phyloP scores from a whole-genome alignment of 306 rosid species.

The Vicia villosa region DNA sequence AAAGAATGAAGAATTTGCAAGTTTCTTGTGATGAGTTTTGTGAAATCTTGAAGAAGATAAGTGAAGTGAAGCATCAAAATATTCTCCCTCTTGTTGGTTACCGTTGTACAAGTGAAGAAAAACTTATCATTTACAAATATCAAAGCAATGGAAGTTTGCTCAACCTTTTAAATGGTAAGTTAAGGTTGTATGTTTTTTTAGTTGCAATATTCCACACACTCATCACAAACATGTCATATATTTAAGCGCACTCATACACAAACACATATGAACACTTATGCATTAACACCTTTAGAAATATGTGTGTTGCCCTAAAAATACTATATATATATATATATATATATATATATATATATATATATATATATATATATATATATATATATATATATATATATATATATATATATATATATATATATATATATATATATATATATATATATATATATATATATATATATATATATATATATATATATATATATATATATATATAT shows the following conservation, averaged over 20 bases:
- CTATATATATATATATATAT: too few relatives aligned
- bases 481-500: too few relatives aligned
- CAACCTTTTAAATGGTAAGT: constrained; percentile 65
- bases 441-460: too few relatives aligned
- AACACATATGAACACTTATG: neutral
- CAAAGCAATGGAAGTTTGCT: constrained; percentile 78
- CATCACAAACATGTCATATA: neutral
- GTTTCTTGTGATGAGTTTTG: constrained; percentile 62
- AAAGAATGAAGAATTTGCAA: constrained; percentile 69
- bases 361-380: too few relatives aligned
- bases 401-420: too few relatives aligned
- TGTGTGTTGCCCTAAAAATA: too few relatives aligned
- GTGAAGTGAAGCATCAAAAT: constrained; percentile 62
- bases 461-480: too few relatives aligned
- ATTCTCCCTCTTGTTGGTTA: constrained; percentile 69
- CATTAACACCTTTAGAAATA: neutral
- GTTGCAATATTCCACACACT: neutral
- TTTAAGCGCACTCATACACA: neutral
- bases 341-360: too few relatives aligned
- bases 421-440: too few relatives aligned
- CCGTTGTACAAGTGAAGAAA: constrained; percentile 57
- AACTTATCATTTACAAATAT: constrained; percentile 67
- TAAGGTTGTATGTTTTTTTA: constrained; percentile 5
- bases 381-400: too few relatives aligned
- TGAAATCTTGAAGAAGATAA: constrained; percentile 53